Conservation (phyloP, 805 yeast species). For the Candida sakaeoensis region DNA sequence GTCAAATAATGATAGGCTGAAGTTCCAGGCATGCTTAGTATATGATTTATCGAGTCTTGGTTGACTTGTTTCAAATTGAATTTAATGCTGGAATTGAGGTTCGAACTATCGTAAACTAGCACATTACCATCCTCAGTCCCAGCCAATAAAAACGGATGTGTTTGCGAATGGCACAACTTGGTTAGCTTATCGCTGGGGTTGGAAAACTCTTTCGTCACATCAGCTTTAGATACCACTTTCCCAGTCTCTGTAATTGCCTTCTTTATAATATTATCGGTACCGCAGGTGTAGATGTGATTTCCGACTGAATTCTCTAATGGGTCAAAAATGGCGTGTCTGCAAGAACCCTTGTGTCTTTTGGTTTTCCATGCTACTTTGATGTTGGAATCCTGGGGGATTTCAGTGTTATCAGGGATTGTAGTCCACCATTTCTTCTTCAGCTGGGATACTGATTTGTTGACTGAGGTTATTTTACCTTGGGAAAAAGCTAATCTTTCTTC, state of each 20-base stretch:
- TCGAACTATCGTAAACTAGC: conserved; percentile 56
- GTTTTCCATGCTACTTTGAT: conserved; percentile 64
- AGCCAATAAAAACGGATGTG: conserved; percentile 48
- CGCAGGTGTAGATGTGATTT: conserved; percentile 59
- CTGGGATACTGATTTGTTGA: conserved; percentile 27
- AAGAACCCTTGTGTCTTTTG: conserved; percentile 84
- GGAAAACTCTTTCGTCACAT: conserved; percentile 18
- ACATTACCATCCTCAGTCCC: conserved; percentile 73
- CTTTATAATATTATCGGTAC: conserved; percentile 77
- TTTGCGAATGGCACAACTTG: conserved; percentile 42
- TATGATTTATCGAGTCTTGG: conserved; percentile 73
- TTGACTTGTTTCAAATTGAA: conserved; percentile 55
- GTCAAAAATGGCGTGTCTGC: conserved; percentile 68
- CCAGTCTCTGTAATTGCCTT: conserved; percentile 72
- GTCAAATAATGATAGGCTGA: conserved; percentile 79
- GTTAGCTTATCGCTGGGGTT: conserved; percentile 33
- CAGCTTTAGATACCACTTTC: conserved; percentile 59
- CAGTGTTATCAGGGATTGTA: conserved; percentile 25
- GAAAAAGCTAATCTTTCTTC: conserved; percentile 23
- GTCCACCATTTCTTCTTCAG: conserved; percentile 47
- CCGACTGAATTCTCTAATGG: conserved; percentile 46
- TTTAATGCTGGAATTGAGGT: conserved; percentile 41
- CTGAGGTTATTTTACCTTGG: conserved; percentile 18
- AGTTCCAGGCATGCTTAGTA: conserved; percentile 63
- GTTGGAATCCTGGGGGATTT: conserved; percentile 17